A percentile compares a stretch with the other conserved stretches of the same genome.
Conservation (phyloP, 805 yeast genomes). For the Isabelozyma heimii region DNA sequence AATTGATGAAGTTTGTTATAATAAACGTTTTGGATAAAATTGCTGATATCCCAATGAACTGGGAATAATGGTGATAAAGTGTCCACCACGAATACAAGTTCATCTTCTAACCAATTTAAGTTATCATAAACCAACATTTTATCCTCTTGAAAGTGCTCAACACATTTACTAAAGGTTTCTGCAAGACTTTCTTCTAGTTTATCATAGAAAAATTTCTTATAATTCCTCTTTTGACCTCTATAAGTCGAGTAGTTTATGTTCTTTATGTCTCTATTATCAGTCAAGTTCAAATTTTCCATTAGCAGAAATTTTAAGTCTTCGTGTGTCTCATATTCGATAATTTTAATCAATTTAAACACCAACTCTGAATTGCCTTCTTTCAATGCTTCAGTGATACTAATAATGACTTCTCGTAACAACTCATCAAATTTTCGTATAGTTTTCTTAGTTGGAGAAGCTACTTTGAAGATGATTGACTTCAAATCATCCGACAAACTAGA, state of each 20-base stretch:
- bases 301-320: slow-evolving; percentile 60
- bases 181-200: slow-evolving; percentile 58
- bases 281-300: slow-evolving; percentile 28
- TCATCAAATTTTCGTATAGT: slow-evolving; percentile 60
- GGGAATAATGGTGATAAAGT: slow-evolving; percentile 66
- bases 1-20: slow-evolving; percentile 63
- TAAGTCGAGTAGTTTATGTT: slow-evolving; percentile 25
- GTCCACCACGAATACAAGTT: slow-evolving; percentile 62
- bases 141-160: slow-evolving; percentile 46
- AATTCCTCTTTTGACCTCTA: slow-evolving; percentile 49
- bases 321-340: slow-evolving; percentile 75
- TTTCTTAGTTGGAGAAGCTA: slow-evolving; percentile 47
- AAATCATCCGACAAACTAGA: slow-evolving; percentile 55
- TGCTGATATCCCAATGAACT: slow-evolving; percentile 66
- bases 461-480: slow-evolving; percentile 58
- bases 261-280: slow-evolving; percentile 10
- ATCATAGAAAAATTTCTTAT: slow-evolving; percentile 57
- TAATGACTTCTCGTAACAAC: slow-evolving; percentile 62
- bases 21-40: slow-evolving; percentile 60
- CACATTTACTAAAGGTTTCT: slow-evolving; percentile 68
- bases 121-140: slow-evolving; percentile 63
- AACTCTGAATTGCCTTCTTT: slow-evolving; percentile 66
- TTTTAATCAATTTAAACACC: slow-evolving; percentile 68
- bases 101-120: slow-evolving; percentile 82
- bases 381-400: slow-evolving; percentile 67